Percentiles rank a stretch among this genome's conserved stretches.
phyloP scores from a whole-genome alignment of 331 rosid species.

The Pyracantha coccinea region DNA sequence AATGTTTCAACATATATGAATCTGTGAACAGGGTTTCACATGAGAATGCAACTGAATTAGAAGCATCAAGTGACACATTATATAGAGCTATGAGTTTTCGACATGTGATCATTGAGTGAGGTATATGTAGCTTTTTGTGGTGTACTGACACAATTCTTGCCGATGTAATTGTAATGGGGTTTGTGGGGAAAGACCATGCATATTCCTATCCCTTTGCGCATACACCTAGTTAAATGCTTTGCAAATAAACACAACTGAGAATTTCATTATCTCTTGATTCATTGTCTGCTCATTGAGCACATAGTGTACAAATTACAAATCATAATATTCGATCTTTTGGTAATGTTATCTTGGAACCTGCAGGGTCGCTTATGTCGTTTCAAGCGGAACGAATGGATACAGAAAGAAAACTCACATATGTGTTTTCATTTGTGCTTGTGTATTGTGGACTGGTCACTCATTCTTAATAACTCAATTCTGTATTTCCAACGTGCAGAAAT shows the following conservation, averaged over 20 bases:
- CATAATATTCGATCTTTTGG: neutral
- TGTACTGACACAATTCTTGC: neutral
- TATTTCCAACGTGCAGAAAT: constrained; percentile 50
- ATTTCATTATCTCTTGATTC: neutral
- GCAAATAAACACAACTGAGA: neutral
- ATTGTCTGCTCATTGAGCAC: neutral
- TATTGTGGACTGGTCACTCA: neutral
- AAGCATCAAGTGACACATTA: neutral
- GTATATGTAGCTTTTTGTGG: constrained; percentile 12
- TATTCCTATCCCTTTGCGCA: neutral
- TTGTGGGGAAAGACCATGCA: neutral
- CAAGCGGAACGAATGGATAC: neutral
- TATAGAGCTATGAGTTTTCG: constrained; percentile 15
- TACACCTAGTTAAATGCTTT: neutral
- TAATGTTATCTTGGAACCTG: neutral
- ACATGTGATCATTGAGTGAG: constrained; percentile 13
- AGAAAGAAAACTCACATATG: too few relatives aligned
- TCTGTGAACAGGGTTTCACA: constrained; percentile 19
- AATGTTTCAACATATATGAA: constrained; percentile 10
- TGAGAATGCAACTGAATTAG: constrained; percentile 14
- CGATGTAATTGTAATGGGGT: neutral
- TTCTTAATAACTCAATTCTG: neutral
- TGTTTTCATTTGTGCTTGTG: neutral
- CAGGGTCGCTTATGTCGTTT: neutral
- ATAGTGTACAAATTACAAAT: neutral